Evolutionary conservation across 164 flowering plant genomes (phyloP).

Genomic region (Magnolia sinica): DNA sequence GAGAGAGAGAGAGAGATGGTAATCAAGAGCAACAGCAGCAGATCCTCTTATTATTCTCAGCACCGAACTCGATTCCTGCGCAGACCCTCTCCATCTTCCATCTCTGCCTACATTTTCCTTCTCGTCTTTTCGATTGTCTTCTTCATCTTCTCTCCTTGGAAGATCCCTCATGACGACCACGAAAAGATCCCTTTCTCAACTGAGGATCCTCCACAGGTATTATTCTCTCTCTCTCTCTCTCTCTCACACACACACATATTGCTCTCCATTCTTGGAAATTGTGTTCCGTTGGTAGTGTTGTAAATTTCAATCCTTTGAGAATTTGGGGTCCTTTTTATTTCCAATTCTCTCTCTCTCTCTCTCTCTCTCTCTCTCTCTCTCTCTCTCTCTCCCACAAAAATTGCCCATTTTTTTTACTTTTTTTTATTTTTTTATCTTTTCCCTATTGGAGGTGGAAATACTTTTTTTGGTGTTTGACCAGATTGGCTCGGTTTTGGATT

Average conservation of each 20-base stretch:
- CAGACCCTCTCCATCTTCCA: neutral
- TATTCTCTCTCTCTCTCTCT: neutral
- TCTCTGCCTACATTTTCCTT: conserved; percentile 8
- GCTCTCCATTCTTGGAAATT: no score
- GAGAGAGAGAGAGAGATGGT: conserved; percentile 10
- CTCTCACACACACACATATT: neutral
- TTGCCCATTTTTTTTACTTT: neutral
- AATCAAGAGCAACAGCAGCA: conserved; percentile 2
- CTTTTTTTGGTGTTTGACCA: neutral
- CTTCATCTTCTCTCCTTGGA: conserved; percentile 6
- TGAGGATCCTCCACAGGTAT: neutral
- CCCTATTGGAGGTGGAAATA: neutral
- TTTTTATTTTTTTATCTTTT: neutral
- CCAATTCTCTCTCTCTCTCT: no score
- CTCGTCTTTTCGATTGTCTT: conserved; percentile 6
- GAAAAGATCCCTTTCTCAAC: neutral
- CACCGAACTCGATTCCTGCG: neutral
- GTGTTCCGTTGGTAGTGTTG: no score
- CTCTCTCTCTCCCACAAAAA: neutral
- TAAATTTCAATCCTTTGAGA: no score
- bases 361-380: neutral
- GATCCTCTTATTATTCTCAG: conserved; percentile 5
- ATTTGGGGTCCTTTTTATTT: no score
- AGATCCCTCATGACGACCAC: conserved; percentile 1
- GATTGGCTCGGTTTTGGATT: neutral